phyloP scores from a whole-genome alignment of 2,329 filamentous ascomycete species.

The Ophiostoma fasciatum region DNA sequence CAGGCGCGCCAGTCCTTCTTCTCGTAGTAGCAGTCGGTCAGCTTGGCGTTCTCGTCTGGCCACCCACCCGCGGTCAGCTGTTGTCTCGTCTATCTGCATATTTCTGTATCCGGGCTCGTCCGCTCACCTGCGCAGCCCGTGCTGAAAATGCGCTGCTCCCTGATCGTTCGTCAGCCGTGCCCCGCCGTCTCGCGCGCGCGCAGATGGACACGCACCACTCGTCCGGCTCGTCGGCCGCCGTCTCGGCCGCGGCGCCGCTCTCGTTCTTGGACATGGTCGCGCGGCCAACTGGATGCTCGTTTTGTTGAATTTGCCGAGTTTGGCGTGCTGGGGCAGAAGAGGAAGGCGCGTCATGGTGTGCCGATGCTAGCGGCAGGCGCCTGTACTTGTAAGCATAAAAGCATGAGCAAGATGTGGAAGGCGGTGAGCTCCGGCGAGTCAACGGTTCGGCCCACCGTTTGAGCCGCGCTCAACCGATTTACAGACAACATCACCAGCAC shows the following conservation, averaged over 20 bases:
- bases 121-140: conserved; percentile 72
- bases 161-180: conserved; percentile 22
- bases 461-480: too few species aligned
- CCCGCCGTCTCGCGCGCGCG: background rate
- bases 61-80: background rate
- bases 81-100: background rate
- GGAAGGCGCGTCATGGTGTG: too few species aligned
- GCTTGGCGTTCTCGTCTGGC: conserved; percentile 71
- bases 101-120: background rate
- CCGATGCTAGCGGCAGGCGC: too few species aligned
- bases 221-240: conserved; percentile 56
- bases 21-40: conserved; percentile 93
- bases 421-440: too few species aligned
- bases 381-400: too few species aligned
- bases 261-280: conserved; percentile 42
- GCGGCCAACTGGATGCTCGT: too few species aligned
- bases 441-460: too few species aligned
- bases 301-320: too few species aligned
- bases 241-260: conserved; percentile 22
- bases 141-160: conserved; percentile 96
- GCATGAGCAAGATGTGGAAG: too few species aligned
- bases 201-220: conserved; percentile 55
- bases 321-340: too few species aligned
- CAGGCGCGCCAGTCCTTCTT: conserved; percentile 94
- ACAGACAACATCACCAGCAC: too few species aligned